A percentile compares a stretch with the other conserved stretches of the same genome.
Conservation (phyloP, 495 filamentous ascomycete species). For the Hypoxylon trugodes region DNA sequence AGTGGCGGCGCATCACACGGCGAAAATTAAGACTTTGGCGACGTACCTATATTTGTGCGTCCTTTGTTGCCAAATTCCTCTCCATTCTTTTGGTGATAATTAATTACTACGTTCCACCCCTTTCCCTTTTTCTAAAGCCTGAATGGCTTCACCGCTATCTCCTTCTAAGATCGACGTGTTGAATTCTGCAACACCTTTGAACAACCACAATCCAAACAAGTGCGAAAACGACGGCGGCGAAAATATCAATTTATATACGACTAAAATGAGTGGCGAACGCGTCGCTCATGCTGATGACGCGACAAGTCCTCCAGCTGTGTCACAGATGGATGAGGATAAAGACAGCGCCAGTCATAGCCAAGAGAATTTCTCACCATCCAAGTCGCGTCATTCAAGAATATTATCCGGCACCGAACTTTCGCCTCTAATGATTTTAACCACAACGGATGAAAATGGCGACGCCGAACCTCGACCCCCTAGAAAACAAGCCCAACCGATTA, state of each 20-base stretch:
- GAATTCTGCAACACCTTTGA: slow-evolving; percentile 48
- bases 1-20: too few relatives aligned
- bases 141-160: slow-evolving; percentile 51
- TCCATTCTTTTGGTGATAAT: background rate
- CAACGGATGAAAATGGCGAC: slow-evolving; percentile 36
- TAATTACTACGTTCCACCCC: background rate
- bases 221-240: slow-evolving; percentile 45
- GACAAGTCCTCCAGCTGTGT: slow-evolving; percentile 42
- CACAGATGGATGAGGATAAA: slow-evolving; percentile 42
- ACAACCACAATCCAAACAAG: slow-evolving; percentile 32
- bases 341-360: slow-evolving; percentile 41
- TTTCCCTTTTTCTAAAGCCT: slow-evolving; percentile 8
- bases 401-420: slow-evolving; percentile 58
- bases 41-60: too few relatives aligned
- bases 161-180: slow-evolving; percentile 47
- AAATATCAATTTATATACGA: slow-evolving; percentile 32
- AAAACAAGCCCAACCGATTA: slow-evolving; percentile 34
- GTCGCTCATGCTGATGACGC: slow-evolving; percentile 21
- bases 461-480: slow-evolving; percentile 36
- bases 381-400: slow-evolving; percentile 54
- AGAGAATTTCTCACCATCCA: slow-evolving; percentile 48
- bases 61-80: background rate
- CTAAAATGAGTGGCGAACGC: slow-evolving; percentile 26
- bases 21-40: too few relatives aligned
- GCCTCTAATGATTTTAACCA: slow-evolving; percentile 56